Base-by-base conservation (phyloP, 495 filamentous ascomycete species). In the Letharia lupina region DNA sequence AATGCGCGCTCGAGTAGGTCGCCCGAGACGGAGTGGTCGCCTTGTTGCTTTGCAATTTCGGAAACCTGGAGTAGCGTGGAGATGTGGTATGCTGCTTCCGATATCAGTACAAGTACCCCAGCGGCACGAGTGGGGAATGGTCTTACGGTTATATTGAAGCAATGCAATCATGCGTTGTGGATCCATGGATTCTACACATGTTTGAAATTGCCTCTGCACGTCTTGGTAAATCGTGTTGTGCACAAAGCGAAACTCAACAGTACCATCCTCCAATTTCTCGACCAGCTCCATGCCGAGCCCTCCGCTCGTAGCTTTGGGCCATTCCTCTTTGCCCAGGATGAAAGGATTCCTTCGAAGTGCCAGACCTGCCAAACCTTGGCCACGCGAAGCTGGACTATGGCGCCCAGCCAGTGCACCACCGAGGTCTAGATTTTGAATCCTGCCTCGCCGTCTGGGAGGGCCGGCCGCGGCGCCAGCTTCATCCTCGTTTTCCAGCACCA, bases 21-120 rank as follows among this genome's bases (percentile, higher is more conserved):
- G 35, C 90, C 87, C 3, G 93, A 85, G 4, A 91, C 83, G 6
- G 91, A 85, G 69, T 91, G 86, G 72, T 98, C 93, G 44, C 89
- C 82, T 71, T 96, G 89, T 54, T 96, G 89, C 73, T 91, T 90
- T 28, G 91, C 91, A 56, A 97, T 88, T 74, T 93, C 91, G 62
- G 91, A 95, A 31, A 94, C 91, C 74, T 96, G 92, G 54, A 97
- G 86, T 12, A 98, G 84, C 3, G 92, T 94, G 0, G 93, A 93
- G 67, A 98, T 86, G 72, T 98, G 92, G 72, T 97, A 98, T 2
- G 54, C 54, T 57, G 18, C 91, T 73, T 78, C 47, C 58, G 35
- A 44, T 12, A 23, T 61, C 35, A 58, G 54, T 31, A 42, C 28
- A 15, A 62, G 60, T 62, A 31, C 23, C 33, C n/a, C 44, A 41